Base-by-base conservation (phyloP, 2,329 filamentous ascomycete species). In the Beauveria sp. region DNA sequence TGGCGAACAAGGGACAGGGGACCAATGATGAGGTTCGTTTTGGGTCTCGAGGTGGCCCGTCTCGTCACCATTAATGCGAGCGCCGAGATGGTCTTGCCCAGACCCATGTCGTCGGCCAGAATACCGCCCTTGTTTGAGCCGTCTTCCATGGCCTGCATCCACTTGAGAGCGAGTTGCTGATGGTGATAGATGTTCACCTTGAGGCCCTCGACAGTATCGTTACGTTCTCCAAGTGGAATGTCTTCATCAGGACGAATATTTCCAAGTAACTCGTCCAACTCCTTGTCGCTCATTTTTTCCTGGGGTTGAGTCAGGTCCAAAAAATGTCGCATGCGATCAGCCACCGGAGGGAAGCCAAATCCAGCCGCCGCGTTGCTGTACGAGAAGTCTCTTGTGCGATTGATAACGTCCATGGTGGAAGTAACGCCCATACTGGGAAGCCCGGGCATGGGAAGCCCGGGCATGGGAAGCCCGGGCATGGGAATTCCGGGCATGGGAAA, bases 51-150 rank as follows among this genome's bases (percentile, higher is more conserved):
- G 0, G 77, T 72, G 0, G 89, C 84, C n/a, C 81, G 86, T 6
- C 86, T 81, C 6, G 84, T 82, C 14, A 91, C 78, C 66, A 96
- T 89, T 49, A 96, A 80, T 4, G 92, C 84, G 24, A 97, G 78
- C 5, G 90, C 87, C 64, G 93, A 91, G 26, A 96, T 87, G 0
- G 93, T 96, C 75, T 96, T 96, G 20, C 92, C 92, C 10, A 96
- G 75, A 3, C 92, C 92, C 93, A 96, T 97, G 69, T 96, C 92
- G 71, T 97, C 93, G 2, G 91, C 91, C 18, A 96, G 79, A 60
- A 96, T 93, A 45, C 92, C 93, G n/a, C 93, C 92, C 67, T 88
- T 91, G 68, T 89, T 91, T 58, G 86, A 80, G 9, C 89, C 86
- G 20, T 80, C 82, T 71, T 96, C 92, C 71, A 90, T 91, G n/a